These are phyloP conservation scores for Talaromyces sp. DNA, from an alignment of 2,329 filamentous ascomycete species.

Conservation along the genomic window DNA sequence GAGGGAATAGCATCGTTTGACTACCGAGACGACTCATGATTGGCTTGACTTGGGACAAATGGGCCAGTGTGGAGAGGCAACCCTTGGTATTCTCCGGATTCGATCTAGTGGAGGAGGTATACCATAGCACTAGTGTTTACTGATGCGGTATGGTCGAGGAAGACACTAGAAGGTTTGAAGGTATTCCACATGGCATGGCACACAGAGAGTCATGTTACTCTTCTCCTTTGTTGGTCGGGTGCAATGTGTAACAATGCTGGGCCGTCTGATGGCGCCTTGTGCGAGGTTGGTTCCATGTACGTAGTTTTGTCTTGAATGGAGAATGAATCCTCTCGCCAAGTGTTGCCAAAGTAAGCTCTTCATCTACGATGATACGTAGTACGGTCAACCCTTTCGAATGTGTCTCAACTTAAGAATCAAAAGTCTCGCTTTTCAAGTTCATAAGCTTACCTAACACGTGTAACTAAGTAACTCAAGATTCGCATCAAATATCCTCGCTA, in stretches of 20 bases:
- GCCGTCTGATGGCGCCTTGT: neutral
- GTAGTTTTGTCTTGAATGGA: neutral
- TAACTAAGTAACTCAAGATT: neutral
- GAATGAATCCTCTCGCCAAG: neutral
- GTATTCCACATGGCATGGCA: neutral
- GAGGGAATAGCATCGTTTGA: neutral
- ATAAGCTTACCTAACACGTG: neutral
- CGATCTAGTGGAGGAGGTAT: neutral
- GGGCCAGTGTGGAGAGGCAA: neutral
- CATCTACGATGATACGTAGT: neutral
- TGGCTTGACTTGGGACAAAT: neutral
- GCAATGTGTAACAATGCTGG: neutral
- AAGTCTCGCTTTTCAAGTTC: neutral
- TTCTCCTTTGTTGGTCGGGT: neutral
- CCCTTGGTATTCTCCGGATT: neutral
- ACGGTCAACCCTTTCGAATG: neutral
- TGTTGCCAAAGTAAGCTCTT: neutral
- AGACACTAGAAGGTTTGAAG: slow-evolving; percentile 6
- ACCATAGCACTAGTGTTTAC: neutral
- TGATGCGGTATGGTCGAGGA: neutral
- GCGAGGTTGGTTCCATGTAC: neutral
- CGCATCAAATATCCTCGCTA: slow-evolving; percentile 2
- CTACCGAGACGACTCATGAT: neutral
- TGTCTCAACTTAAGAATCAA: neutral
- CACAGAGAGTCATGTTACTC: neutral